These are phyloP conservation scores for Raphanus sativus DNA, from an alignment of 345 rosid genomes.

Conservation along the genomic window DNA sequence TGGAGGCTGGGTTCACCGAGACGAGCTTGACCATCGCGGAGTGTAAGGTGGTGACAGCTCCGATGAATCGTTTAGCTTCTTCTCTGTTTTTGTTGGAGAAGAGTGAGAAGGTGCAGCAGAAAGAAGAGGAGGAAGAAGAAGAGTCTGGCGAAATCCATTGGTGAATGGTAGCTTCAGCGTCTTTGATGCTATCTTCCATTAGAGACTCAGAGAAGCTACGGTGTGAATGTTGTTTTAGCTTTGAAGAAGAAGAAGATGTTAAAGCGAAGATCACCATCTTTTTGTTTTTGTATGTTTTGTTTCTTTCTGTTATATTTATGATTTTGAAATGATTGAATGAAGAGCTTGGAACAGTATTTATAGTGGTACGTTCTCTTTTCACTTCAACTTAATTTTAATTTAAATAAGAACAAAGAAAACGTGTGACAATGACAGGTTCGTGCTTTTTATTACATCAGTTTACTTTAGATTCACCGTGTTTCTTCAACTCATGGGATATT, in stretches of 20 bases:
- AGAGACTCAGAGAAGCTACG: slow-evolving; percentile 55
- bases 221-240: slow-evolving; percentile 29
- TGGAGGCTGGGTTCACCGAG: slow-evolving; percentile 38
- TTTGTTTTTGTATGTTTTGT: background rate
- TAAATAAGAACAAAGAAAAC: slow-evolving; percentile 4
- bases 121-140: background rate
- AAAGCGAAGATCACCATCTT: slow-evolving; percentile 19
- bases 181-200: slow-evolving; percentile 50
- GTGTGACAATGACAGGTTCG: slow-evolving; percentile 21
- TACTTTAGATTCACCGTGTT: background rate
- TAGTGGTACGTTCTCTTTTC: slow-evolving; percentile 1
- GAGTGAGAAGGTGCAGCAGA: slow-evolving; percentile 33
- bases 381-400: background rate
- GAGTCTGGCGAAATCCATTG: slow-evolving; percentile 42
- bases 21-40: slow-evolving; percentile 9
- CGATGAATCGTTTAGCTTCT: slow-evolving; percentile 54
- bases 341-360: background rate
- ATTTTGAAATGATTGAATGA: background rate
- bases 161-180: slow-evolving; percentile 44
- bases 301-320: background rate
- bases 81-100: slow-evolving; percentile 46
- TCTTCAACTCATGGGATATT: background rate
- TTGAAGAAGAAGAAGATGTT: slow-evolving; percentile 6
- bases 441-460: background rate
- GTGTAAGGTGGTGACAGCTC: slow-evolving; percentile 48